These are phyloP conservation scores for Cercophora scortea DNA, from an alignment of 495 filamentous ascomycete species.

Conservation along the genomic window DNA sequence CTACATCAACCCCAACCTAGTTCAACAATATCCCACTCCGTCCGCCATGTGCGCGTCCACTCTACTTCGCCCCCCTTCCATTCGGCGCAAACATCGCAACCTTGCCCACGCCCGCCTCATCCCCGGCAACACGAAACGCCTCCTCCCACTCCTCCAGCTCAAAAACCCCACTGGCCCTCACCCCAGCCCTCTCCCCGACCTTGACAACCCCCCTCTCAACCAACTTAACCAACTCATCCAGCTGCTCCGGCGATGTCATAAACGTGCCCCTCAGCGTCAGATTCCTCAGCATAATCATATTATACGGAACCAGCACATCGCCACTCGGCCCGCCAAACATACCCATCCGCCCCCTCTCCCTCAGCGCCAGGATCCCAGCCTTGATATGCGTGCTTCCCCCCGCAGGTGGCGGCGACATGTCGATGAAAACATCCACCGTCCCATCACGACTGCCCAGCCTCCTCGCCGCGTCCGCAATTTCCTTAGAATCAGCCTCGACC, in stretches of 20 bases:
- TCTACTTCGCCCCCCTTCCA: constrained; percentile 1
- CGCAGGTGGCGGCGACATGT: constrained; percentile 34
- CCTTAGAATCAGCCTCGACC: constrained; percentile 11
- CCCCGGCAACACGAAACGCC: constrained; percentile 4
- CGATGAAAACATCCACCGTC: constrained; percentile 34
- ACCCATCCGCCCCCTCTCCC: constrained; percentile 24
- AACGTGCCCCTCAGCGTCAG: constrained; percentile 33
- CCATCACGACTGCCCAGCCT: constrained; percentile 7
- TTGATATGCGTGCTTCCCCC: constrained; percentile 28
- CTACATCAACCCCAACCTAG: too few species aligned
- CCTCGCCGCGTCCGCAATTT: constrained; percentile 10
- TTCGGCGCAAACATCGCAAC: constrained; percentile 4
- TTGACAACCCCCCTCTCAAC: constrained; percentile 26
- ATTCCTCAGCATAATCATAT: constrained; percentile 24
- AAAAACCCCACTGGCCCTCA: constrained; percentile 7
- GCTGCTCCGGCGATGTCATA: constrained; percentile 32
- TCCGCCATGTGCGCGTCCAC: too few species aligned
- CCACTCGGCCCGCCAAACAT: constrained; percentile 38
- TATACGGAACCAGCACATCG: constrained; percentile 23
- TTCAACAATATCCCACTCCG: too few species aligned
- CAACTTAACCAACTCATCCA: constrained; percentile 22
- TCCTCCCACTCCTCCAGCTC: constrained; percentile 15
- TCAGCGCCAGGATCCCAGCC: constrained; percentile 31
- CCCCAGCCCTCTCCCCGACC: constrained; percentile 15
- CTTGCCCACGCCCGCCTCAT: constrained; percentile 1